Base-by-base conservation (phyloP, 2,329 filamentous ascomycete species). In the Neopestalotiopsis sp. region DNA sequence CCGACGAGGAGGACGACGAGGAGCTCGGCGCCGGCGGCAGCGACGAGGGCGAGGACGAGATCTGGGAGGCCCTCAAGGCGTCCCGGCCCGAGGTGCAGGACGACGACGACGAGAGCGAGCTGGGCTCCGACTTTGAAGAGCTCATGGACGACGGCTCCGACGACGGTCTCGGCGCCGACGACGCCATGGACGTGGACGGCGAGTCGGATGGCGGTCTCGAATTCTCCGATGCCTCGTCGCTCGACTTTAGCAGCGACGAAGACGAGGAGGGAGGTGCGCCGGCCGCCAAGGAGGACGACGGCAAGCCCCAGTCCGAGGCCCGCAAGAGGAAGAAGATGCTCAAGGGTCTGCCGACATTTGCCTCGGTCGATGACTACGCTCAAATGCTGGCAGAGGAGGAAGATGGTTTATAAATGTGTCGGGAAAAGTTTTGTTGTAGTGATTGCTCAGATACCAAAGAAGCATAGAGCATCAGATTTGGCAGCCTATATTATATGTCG, bases 281-380 rank as follows among this genome's bases (percentile, higher is more conserved):
- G 13, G 38, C 80, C 63, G 83, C 81, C 38, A 79, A 80, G 45
- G 81, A 83, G 40, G 81, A 83, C 9, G 83, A 83, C 62, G 77
- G 78, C 73, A 83, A 84, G 73, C 78, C 78, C n/a, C 72, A 73
- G 62, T 75, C 73, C 3, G 76, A 77, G 76, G 70, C 73, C 79
- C 87, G 85, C 74, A 87, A 89, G 78, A 93, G 92, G 83, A 91
- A 88, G 83, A 94, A 91, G 87, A 94, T 94, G 84, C 86, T 98
- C 80, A 97, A 94, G 87, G 90, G 90, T 72, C 84, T 99, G 74
- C 96, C 96, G 6, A 97, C 90, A 45, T 99, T 99, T 84, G 96
- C 97, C 24, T 97, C 94, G 40, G 92, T 88, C 40, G 96, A 98
- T 67, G 96, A 98, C 79, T 99, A 98, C 80, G 95, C 94, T 17